phyloP scores from a whole-genome alignment of 345 rosid genomes.

The Salix exigua region DNA sequence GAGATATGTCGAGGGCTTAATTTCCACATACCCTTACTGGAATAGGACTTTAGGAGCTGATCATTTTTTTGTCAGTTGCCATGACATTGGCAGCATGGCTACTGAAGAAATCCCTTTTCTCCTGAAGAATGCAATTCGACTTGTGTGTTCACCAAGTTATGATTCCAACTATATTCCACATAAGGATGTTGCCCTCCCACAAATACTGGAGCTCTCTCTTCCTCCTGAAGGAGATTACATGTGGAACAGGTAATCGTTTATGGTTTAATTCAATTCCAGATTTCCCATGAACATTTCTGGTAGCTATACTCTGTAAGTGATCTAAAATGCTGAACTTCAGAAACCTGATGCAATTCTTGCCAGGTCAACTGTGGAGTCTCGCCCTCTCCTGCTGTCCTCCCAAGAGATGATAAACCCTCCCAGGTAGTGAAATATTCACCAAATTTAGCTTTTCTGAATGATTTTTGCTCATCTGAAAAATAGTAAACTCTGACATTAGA shows the following conservation, averaged over 20 bases:
- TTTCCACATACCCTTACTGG: slow-evolving; percentile 83
- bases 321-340: background rate
- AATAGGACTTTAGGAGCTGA: slow-evolving; percentile 94
- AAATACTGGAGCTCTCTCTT: slow-evolving; percentile 86
- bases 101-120: slow-evolving; percentile 76
- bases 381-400: background rate
- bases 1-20: slow-evolving; percentile 63
- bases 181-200: slow-evolving; percentile 95
- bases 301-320: background rate
- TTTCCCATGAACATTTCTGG: background rate
- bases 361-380: background rate
- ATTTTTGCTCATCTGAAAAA: background rate
- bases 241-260: slow-evolving; percentile 57
- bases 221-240: slow-evolving; percentile 86
- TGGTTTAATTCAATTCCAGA: background rate
- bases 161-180: slow-evolving; percentile 94
- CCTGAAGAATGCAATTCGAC: slow-evolving; percentile 85
- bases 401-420: background rate
- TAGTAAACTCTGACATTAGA: background rate
- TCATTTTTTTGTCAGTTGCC: slow-evolving; percentile 97
- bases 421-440: background rate
- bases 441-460: background rate
- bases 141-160: slow-evolving; percentile 94
- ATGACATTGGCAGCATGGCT: slow-evolving; percentile 93
- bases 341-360: background rate